A percentile compares a stretch with the other conserved stretches of the same genome.
Conservation (phyloP, 169 alveolate genomes). For the Cryptosporidium sp. region DNA sequence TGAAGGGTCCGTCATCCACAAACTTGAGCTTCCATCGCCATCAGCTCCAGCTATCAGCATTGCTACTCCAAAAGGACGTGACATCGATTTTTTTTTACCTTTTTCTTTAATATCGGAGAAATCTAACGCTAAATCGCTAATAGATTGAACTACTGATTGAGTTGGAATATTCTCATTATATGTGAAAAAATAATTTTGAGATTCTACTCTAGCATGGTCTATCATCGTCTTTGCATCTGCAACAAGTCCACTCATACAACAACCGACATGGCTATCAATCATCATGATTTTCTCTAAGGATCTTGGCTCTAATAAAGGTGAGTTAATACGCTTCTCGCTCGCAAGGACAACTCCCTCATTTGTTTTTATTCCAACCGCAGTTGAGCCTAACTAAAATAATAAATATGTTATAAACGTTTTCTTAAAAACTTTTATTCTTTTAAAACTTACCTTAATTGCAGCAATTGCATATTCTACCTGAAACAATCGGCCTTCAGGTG, state of each 20-base stretch:
- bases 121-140: conserved; percentile 96
- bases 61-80: conserved; percentile 99
- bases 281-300: conserved; percentile 94
- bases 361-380: conserved; percentile 97
- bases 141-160: conserved; percentile 89
- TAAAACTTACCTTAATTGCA: conserved; percentile 90
- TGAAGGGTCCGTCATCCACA: conserved; percentile 97
- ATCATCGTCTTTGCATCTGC: conserved; percentile 98
- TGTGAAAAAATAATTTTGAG: conserved; percentile 95
- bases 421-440: not conserved
- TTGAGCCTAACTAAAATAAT: conserved; percentile 91
- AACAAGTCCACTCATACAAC: conserved; percentile 97
- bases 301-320: conserved; percentile 92
- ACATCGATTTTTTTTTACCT: conserved; percentile 88
- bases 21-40: conserved; percentile 92
- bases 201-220: conserved; percentile 98
- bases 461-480: conserved; percentile 97
- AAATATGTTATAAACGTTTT: not conserved
- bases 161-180: conserved; percentile 94
- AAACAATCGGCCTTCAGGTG: conserved; percentile 97
- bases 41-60: conserved; percentile 97
- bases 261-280: conserved; percentile 95
- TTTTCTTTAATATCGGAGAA: conserved; percentile 90
- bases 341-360: conserved; percentile 97
- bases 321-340: conserved; percentile 92